Base-by-base conservation (phyloP, 345 rosid genomes). In the Cochlearia excelsa region DNA sequence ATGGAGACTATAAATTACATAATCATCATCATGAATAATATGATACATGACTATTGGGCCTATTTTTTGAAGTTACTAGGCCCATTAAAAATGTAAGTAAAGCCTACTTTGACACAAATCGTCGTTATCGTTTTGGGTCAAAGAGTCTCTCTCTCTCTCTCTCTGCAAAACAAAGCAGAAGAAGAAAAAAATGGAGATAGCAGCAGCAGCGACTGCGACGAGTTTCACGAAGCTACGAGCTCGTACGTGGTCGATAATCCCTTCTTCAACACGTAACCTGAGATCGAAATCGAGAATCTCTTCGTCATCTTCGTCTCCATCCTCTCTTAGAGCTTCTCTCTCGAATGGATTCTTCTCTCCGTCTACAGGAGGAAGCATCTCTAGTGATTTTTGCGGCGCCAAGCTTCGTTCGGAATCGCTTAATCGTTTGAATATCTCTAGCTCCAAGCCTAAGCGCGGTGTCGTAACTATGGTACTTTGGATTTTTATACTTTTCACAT, bases 381-480 rank as follows among this genome's bases (percentile, higher is more conserved):
- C 74, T 27, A 68, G 78, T 11, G 88, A 81, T 26, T 76, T 81
- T 52, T 72, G 76, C 34, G 88, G 95, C 26, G 27, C 49, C 10
- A 86, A 79, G 60, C 41, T 81, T 72, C 85, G 80, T 42, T 56
- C 83, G 1, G 70, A 69, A 5, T 51, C 71, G 39, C 81, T 83
- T 67, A 61, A 77, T 35, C 85, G 84, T 27, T 77, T 76, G n/a
- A 68, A 75, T 26, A 38, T 74, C 26, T 68, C 81, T 44, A 70
- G 78, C 11, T 81, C 86, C 4, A 84, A 77, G 29, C 80, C 85
- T 38, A 92, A 70, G 66, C 79, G 96, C 39, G 79, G 82, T 39
- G 89, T 84, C 47, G 75, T 86, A 49, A 80, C 91, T 47, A 84
- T 75, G 90, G 96, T 83, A 78, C 61, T 31, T 16, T 28, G 23